A percentile compares a stretch with the other conserved stretches of the same genome.
phyloP scores from a whole-genome alignment of 2,329 filamentous ascomycete species.

The Kalmusia sp. region DNA sequence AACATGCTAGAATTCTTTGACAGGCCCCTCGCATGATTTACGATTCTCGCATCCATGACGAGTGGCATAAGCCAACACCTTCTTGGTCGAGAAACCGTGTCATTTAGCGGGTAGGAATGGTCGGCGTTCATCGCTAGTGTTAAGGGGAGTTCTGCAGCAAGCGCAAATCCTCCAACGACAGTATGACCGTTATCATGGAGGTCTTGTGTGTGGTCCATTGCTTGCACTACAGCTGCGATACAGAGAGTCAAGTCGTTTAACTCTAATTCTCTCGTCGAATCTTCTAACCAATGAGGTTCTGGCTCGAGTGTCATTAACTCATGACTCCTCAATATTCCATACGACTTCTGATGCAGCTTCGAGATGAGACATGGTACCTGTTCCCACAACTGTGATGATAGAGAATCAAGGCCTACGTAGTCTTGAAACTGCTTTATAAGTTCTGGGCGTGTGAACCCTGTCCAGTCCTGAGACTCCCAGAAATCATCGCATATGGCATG shows the following conservation, averaged over 20 bases:
- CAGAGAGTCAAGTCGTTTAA: background rate
- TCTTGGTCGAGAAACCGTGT: background rate
- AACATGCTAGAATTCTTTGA: too few species aligned
- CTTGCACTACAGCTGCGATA: constrained; percentile 17
- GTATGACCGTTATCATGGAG: background rate
- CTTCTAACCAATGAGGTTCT: background rate
- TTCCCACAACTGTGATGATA: background rate
- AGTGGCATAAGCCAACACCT: constrained; percentile 12
- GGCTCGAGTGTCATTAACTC: too few species aligned
- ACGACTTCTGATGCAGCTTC: too few species aligned
- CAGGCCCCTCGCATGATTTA: background rate
- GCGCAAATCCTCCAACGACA: background rate
- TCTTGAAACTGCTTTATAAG: background rate
- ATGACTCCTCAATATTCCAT: background rate
- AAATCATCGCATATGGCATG: background rate
- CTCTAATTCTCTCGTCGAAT: background rate
- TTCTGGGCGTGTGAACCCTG: too few species aligned
- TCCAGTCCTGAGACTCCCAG: background rate
- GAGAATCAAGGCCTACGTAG: background rate
- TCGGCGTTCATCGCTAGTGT: background rate
- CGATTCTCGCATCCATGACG: too few species aligned
- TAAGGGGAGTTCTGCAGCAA: background rate
- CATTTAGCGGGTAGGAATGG: background rate
- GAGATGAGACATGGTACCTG: too few species aligned
- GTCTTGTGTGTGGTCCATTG: background rate